Evolutionary conservation across 495 filamentous ascomycete species (phyloP), one percentile per base, ranked within the genome.

Genomic region (Annulohypoxylon stygium): DNA sequence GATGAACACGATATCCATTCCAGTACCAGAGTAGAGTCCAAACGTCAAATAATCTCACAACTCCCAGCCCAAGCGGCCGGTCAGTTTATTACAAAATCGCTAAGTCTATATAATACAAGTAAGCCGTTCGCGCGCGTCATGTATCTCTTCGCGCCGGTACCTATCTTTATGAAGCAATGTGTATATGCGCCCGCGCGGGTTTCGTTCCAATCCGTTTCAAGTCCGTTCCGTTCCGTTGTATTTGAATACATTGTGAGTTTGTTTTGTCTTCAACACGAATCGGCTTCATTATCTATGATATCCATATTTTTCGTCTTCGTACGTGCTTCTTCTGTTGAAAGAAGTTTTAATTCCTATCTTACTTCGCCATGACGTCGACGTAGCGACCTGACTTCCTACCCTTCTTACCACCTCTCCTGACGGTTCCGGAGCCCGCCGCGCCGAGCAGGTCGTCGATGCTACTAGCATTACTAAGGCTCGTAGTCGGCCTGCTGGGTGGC

Each of bases 361-460:
- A 85, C 67, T 86, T 84, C 6, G 90, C 92, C 94, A 98, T 97
- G 66, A 97, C 93, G 86, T 98, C 94, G 23, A 98, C 88, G 86
- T 98, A 98, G 30, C 92, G 82, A 48, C 92, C 89, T 2, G 90
- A 89, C 84, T 93, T 97, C 85, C 93, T 93, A 73, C 87, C 87
- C 77, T 90, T 91, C 83, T 88, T 93, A 20, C 86, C 88, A 0
- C 85, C 85, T 76, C 92, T 47, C n/a, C 43, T 47, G n/a, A 47
- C 43, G 16, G n/a, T 93, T 77, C 91, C 87, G 20, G 88, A 88
- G 33, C 83, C 83, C 8, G 93, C 88, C 45, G 91, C 88, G 3
- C 90, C 92, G 41, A 95, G 81, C 70, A 97, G 82, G 77, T 97
- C 94, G 76, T 97, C 94, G 69, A 97, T 95, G 63, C 89, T 92